Conservation (phyloP, 169 alveolate genomes). For the Cryptosporidium tyzzeri region DNA sequence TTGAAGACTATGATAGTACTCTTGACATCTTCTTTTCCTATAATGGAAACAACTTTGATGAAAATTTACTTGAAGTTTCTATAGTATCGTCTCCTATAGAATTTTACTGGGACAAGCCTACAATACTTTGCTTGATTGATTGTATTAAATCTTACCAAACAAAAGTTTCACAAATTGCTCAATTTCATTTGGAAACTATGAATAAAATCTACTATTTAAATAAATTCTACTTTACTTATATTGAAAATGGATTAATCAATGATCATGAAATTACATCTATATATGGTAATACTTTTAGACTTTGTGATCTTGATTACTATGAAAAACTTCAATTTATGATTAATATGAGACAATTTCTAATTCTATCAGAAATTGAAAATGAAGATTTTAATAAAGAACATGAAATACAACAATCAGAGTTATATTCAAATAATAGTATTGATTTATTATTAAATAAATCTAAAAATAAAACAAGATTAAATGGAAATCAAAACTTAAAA, state of each 20-base stretch:
- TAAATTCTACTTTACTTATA: conserved; percentile 11
- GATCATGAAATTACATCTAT: conserved; percentile 8
- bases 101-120: conserved; percentile 72
- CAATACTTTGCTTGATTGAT: conserved; percentile 23
- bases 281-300: conserved; percentile 31
- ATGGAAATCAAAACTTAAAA: not conserved
- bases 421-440: not conserved
- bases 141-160: conserved; percentile 37
- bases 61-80: conserved; percentile 17
- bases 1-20: conserved; percentile 72
- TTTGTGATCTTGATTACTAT: conserved; percentile 5
- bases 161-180: conserved; percentile 5
- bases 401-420: not conserved
- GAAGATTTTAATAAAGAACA: not conserved
- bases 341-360: conserved; percentile 11
- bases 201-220: conserved; percentile 14
- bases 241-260: not conserved
- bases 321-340: conserved; percentile 22
- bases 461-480: not conserved
- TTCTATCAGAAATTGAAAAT: not conserved
- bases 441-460: not conserved
- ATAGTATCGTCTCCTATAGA: conserved; percentile 59
- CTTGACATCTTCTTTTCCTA: conserved; percentile 28
- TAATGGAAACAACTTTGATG: not conserved
- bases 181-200: conserved; percentile 7